Evolutionary conservation across 352 stramenopile species (phyloP).

Genomic region (Globisporangium takayamanum): DNA sequence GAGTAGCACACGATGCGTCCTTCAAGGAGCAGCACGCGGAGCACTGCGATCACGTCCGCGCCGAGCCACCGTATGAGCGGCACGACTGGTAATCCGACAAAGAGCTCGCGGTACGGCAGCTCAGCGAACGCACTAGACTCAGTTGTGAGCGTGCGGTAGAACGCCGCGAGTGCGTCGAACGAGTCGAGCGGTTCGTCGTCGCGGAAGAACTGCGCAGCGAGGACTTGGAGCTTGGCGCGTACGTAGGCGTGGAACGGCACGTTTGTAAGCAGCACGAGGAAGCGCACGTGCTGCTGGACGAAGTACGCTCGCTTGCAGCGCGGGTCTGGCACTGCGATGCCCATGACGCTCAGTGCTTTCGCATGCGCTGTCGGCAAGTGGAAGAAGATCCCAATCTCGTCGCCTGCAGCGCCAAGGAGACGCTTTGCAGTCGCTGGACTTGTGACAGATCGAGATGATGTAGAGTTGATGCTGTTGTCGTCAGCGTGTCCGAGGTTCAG

Average conservation of each 20-base stretch:
- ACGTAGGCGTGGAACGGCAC: slow-evolving; percentile 36
- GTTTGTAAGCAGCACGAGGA: slow-evolving; percentile 44
- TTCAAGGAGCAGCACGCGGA: slow-evolving; percentile 69
- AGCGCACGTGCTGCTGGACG: slow-evolving; percentile 41
- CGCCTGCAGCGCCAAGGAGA: slow-evolving; percentile 2
- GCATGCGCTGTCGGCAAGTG: slow-evolving; percentile 19
- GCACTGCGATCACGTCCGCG: slow-evolving; percentile 53
- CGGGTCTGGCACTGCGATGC: slow-evolving; percentile 43
- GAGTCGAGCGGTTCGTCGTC: slow-evolving; percentile 16
- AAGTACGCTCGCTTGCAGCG: slow-evolving; percentile 24
- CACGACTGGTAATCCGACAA: slow-evolving; percentile 38
- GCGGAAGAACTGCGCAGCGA: slow-evolving; percentile 27
- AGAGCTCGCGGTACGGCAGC: slow-evolving; percentile 35
- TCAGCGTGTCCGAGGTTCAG: slow-evolving; percentile 10
- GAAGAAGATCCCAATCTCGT: slow-evolving; percentile 41
- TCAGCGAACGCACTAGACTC: slow-evolving; percentile 19
- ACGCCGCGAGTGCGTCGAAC: slow-evolving; percentile 19
- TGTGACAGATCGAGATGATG: background rate
- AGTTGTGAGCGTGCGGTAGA: slow-evolving; percentile 24
- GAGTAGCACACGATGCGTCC: slow-evolving; percentile 78
- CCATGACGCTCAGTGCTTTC: slow-evolving; percentile 23
- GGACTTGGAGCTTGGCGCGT: slow-evolving; percentile 25
- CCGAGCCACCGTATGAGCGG: slow-evolving; percentile 40
- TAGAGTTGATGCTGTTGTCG: background rate
- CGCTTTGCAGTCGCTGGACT: background rate